phyloP scores from a whole-genome alignment of 495 filamentous ascomycete genomes.

The Neurospora intermedia region DNA sequence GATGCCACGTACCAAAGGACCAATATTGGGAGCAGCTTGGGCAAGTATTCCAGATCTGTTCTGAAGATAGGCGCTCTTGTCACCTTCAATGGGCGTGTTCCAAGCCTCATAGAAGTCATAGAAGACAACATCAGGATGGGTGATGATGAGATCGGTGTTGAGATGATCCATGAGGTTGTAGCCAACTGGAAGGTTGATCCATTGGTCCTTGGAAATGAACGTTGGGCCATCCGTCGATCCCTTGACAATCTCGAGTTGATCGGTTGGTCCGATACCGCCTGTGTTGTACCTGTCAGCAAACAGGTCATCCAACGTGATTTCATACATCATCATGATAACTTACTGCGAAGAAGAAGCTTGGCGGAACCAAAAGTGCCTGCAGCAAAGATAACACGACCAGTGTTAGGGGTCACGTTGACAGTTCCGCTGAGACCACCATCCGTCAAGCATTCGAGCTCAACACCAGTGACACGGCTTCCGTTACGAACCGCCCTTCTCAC shows the following conservation, averaged over 20 bases:
- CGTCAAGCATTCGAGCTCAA: slow-evolving; percentile 51
- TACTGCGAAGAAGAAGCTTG: slow-evolving; percentile 50
- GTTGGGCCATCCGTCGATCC: slow-evolving; percentile 38
- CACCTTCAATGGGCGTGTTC: slow-evolving; percentile 26
- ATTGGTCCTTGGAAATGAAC: slow-evolving; percentile 39
- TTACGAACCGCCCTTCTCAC: slow-evolving; percentile 54
- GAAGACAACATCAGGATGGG: slow-evolving; percentile 48
- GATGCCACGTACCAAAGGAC: slow-evolving; percentile 35
- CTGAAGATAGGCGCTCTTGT: slow-evolving; percentile 27
- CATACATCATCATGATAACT: background rate
- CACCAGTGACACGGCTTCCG: slow-evolving; percentile 51
- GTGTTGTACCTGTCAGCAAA: background rate
- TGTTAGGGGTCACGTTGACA: slow-evolving; percentile 44
- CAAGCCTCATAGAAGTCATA: slow-evolving; percentile 59
- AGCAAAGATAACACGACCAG: slow-evolving; percentile 57
- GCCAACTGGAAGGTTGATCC: slow-evolving; percentile 68
- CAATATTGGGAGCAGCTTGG: slow-evolving; percentile 58
- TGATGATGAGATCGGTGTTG: slow-evolving; percentile 55
- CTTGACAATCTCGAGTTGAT: slow-evolving; percentile 48
- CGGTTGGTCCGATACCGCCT: slow-evolving; percentile 51
- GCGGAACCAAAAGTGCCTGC: slow-evolving; percentile 63
- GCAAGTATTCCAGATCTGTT: slow-evolving; percentile 52
- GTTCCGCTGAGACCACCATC: slow-evolving; percentile 46
- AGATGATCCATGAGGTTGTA: slow-evolving; percentile 64
- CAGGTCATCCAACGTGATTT: background rate